Base-by-base conservation (phyloP, 805 yeast genomes). In the Wickerhamomyces rabaulensis region DNA sequence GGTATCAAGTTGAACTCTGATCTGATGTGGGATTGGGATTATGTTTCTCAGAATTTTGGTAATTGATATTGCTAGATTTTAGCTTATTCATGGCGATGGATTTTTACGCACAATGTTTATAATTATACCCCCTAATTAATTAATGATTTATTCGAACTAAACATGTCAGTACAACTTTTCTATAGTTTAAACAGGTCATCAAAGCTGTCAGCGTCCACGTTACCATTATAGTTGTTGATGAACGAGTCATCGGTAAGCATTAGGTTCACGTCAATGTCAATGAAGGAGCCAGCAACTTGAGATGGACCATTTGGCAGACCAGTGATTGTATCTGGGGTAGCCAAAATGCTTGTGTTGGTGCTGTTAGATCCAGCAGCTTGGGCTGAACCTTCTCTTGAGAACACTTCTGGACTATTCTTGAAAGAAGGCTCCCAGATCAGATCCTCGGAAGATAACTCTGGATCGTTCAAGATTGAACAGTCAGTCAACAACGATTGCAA, bases 61-160 rank as follows among this genome's bases (percentile, higher is more conserved):
- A 17, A 17, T 33, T 33, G 36, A 33, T 31, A 75, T 78, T 0
- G 97, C 96, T n/a, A 79, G 80, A 61, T 88, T 88, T 58, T 84
- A 85, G 44, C 97, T 75, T 45, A 97, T 68, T 61, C 74, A 90
- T 47, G 75, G n/a, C n/a, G n/a, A n/a, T n/a, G n/a, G n/a, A n/a
- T n/a, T n/a, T n/a, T n/a, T n/a, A n/a, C n/a, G n/a, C n/a, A n/a
- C n/a, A n/a, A n/a, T n/a, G n/a, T n/a, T n/a, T 76, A 51, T 77
- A 49, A 48, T 82, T 87, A 51, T 84, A 85, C 46, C 94, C 71
- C 0, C 84, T 92, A 3, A 82, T 62, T 21, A 60, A 51, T 5
- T 61, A 9, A 33, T 33, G 36, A 33, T 33, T 29, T 16, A 16
- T 17, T 16, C 36, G n/a, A n/a, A n/a, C n/a, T n/a, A n/a, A n/a